A percentile compares a stretch with the other conserved stretches of the same genome.
Conservation (phyloP, 441 rosid species). For the Populus hybrid region DNA sequence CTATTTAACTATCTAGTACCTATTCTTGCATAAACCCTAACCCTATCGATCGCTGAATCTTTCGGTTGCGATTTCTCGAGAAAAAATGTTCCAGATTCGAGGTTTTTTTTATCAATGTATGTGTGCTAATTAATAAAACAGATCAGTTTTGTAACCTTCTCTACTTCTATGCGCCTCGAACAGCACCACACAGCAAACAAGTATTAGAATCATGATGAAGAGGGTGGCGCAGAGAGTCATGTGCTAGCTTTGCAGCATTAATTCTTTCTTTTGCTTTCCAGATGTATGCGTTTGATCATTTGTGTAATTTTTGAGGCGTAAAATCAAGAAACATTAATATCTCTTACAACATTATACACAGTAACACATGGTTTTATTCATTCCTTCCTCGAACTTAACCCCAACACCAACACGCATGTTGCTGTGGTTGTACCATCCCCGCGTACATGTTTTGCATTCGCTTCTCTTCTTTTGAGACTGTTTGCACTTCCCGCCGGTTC, state of each 20-base stretch:
- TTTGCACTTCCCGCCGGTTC: background rate
- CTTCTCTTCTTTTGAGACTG: background rate
- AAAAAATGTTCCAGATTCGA: too few relatives aligned
- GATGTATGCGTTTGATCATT: background rate
- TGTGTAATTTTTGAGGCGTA: background rate
- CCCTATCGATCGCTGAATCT: too few relatives aligned
- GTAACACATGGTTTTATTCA: background rate
- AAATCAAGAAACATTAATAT: background rate
- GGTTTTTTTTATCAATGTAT: too few relatives aligned
- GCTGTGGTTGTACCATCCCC: background rate
- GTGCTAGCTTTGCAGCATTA: background rate
- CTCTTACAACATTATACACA: background rate
- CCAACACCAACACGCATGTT: background rate
- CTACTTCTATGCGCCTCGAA: conserved; percentile 27
- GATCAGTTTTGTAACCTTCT: too few relatives aligned
- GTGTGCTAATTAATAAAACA: too few relatives aligned
- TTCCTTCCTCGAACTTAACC: background rate
- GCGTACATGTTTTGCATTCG: background rate
- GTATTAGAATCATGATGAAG: conserved; percentile 7
- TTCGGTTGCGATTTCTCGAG: too few relatives aligned
- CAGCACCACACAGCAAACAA: conserved; percentile 13
- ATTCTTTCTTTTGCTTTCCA: background rate
- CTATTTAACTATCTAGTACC: too few relatives aligned
- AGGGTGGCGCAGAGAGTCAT: background rate
- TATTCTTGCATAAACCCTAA: too few relatives aligned